Percentiles rank a stretch among this genome's conserved stretches.
Evolutionary conservation across 768 basidiomycete species (phyloP).

Genomic region (Kwoniella dendrophila): DNA sequence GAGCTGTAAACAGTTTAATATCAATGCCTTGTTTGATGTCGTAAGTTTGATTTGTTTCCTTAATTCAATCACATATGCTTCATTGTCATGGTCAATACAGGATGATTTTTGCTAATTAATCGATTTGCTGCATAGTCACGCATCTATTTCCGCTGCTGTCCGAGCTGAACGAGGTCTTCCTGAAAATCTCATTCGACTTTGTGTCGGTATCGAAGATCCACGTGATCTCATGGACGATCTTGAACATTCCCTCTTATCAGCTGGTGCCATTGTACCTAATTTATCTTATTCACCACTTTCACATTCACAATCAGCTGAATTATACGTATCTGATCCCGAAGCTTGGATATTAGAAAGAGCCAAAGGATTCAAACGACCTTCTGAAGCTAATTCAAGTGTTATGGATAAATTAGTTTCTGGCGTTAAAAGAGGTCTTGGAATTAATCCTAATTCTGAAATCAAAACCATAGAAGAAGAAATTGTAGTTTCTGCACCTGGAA

Average conservation of each 20-base stretch:
- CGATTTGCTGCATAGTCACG: constrained; percentile 66
- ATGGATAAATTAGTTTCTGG: constrained; percentile 45
- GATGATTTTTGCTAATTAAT: not conserved
- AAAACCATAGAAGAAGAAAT: constrained; percentile 47
- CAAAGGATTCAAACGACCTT: constrained; percentile 44
- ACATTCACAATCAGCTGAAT: constrained; percentile 28
- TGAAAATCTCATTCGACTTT: constrained; percentile 96
- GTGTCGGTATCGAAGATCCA: constrained; percentile 96
- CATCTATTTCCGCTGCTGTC: constrained; percentile 93
- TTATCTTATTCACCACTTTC: constrained; percentile 33
- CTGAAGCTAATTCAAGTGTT: constrained; percentile 13
- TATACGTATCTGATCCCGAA: constrained; percentile 39
- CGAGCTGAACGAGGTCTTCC: constrained; percentile 95
- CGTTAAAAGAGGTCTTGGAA: constrained; percentile 39
- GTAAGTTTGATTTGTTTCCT: constrained; percentile 63
- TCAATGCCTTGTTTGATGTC: constrained; percentile 99
- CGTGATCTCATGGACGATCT: constrained; percentile 92
- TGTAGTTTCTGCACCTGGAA: constrained; percentile 92
- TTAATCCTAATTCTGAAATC: constrained; percentile 24
- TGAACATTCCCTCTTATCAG: constrained; percentile 85
- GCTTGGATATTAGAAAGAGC: constrained; percentile 54
- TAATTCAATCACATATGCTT: too few relatives aligned
- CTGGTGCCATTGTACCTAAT: constrained; percentile 71
- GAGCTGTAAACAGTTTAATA: constrained; percentile 95
- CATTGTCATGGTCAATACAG: too few relatives aligned